Evolutionary conservation across 1,284 basidiomycete species (phyloP), one percentile per base, ranked within the genome.

Genomic region (Anthracocystis walkeri): DNA sequence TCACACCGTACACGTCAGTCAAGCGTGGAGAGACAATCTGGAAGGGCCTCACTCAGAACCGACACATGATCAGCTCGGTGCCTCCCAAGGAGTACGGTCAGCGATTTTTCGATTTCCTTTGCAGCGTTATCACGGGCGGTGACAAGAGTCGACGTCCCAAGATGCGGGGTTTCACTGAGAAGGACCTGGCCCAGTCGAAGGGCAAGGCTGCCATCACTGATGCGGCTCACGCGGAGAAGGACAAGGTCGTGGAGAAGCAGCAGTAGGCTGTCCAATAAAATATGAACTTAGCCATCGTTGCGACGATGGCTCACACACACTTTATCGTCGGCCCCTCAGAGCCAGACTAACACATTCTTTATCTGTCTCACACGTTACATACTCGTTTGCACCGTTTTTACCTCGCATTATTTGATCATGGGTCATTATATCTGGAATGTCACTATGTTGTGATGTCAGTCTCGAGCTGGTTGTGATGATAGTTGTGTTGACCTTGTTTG

Each of bases 1-100:
- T 85, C 71, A 98, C 96, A 31, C 95, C 94, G 7, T 99, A 94
- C 86, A 90, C 88, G 35, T 59, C 86, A 18, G 83, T 90, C 71
- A 99, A 99, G 89, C 91, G 90, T 82, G 77, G 92, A 41, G 97
- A 99, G 86, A 91, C 94, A 84, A 88, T 93, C 66, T 98, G 94
- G 93, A 97, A 97, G 87, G 92, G 94, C 16, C 86, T 97, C 78
- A 90, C 89, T 25, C 63, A 81, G 60, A 65, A 80, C 50, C 52
- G 60, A 21, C 74, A 73, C 58, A 75, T 72, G 64, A 84, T 84
- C 69, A 77, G 73, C 41, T 71, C 80, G n/a, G 82, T 84, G 33
- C 77, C 78, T 25, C 82, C 82, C 14, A 67, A 64, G 46, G 71
- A 83, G 60, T 84, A 84, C 57, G 82, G 77, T 20, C 64, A 79